A percentile compares a stretch with the other conserved stretches of the same genome.
phyloP scores from a whole-genome alignment of 2,329 filamentous ascomycete species.

The Colletotrichum musicola region DNA sequence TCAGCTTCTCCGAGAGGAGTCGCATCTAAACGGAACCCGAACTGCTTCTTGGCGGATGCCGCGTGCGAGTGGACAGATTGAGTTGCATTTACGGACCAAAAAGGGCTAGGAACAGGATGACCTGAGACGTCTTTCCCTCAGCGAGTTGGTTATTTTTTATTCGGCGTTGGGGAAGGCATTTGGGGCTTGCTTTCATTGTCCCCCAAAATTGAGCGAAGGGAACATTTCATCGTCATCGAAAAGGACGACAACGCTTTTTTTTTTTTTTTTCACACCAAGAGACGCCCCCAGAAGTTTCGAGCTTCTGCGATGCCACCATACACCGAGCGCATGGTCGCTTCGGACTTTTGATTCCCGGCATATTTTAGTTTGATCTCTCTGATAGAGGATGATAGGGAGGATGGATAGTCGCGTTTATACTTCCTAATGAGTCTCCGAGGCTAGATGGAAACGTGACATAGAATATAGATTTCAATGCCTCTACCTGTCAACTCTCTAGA shows the following conservation, averaged over 20 bases:
- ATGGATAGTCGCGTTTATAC: constrained; percentile 29
- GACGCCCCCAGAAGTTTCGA: constrained; percentile 11
- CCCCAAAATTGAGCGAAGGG: constrained; percentile 33
- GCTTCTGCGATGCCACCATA: constrained; percentile 15
- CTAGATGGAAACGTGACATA: constrained; percentile 31
- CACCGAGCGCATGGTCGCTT: constrained; percentile 29
- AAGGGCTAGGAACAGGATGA: constrained; percentile 26
- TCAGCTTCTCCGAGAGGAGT: constrained; percentile 52
- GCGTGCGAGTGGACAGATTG: constrained; percentile 24
- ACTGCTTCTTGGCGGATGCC: neutral
- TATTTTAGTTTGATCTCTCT: constrained; percentile 19
- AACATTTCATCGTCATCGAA: constrained; percentile 26
- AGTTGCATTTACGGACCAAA: constrained; percentile 33
- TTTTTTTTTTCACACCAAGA: constrained; percentile 10
- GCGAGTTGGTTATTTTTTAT: constrained; percentile 26
- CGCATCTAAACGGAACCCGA: constrained; percentile 32
- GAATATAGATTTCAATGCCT: constrained; percentile 36
- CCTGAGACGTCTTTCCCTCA: constrained; percentile 32
- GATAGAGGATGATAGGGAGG: constrained; percentile 12
- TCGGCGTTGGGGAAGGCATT: constrained; percentile 36
- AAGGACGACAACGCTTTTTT: constrained; percentile 25
- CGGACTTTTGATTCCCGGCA: constrained; percentile 31
- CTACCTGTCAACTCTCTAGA: neutral
- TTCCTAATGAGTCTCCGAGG: constrained; percentile 26
- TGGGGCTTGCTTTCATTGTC: constrained; percentile 32